Base-by-base conservation (phyloP, 2,329 filamentous ascomycete species). In the Talaromyces piceae region DNA sequence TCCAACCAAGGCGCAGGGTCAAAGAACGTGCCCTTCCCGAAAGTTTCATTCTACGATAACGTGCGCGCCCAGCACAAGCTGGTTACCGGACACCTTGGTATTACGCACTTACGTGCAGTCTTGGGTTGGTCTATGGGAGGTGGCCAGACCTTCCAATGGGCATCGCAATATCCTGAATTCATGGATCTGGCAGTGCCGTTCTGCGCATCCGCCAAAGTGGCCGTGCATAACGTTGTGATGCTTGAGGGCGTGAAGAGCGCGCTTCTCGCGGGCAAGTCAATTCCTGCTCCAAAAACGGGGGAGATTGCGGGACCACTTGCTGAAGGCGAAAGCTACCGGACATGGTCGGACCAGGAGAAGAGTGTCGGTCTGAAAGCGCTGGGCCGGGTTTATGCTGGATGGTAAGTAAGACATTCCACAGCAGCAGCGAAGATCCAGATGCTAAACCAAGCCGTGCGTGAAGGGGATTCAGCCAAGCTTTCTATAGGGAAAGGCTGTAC, bases 381-480 rank as follows among this genome's bases (percentile, higher is more conserved):
- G 51, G 86, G 79, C 0, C 76, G 86, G 41, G 87, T 83, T 0
- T 93, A 93, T 66, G 86, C 87, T 1, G 87, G 87, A 0, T 93
- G 80, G 73, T 71, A 57, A 60, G 68, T 41, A 16, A 7, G 16
- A 46, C 44, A 23, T 28, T 47, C 20, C 31, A 12, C 5, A 48
- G 52, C 33, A 5, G 20, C 1, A 4, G 16, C 16, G 20, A 18
- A 20, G 9, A 37, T 16, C 33, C 33, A n/a, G 11, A 9, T 37
- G n/a, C 33, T 37, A 13, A 37, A 5, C 5, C 16, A 16, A 37
- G 18, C 2, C 9, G 2, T 16, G 6, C 25, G 13, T 23, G 16
- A 23, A 72, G 82, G 87, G 87, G 88, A 0, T 87, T 91, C 60
- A 86, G 82, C 47, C 87, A 91, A 60, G 77, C 85, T 0, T 91